These are phyloP conservation scores for Nakazawaea wyomingensis DNA, from an alignment of 805 yeast genomes.

Conservation along the genomic window DNA sequence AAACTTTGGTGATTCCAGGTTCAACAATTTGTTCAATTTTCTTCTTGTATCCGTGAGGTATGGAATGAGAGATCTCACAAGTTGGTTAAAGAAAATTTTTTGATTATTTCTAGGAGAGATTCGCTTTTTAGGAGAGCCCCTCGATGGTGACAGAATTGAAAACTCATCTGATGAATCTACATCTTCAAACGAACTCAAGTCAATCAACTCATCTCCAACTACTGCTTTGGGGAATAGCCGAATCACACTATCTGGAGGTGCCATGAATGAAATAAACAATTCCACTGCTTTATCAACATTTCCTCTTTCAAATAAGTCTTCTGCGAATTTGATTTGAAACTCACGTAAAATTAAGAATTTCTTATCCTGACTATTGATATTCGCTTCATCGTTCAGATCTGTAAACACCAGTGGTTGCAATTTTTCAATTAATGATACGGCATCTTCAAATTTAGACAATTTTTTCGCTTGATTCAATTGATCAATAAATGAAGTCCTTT, in stretches of 20 bases:
- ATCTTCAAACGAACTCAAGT: slow-evolving; percentile 2
- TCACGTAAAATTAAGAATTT: slow-evolving; percentile 34
- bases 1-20: slow-evolving; percentile 27
- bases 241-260: slow-evolving; percentile 53
- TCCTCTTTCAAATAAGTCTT: slow-evolving; percentile 24
- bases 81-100: slow-evolving; percentile 23
- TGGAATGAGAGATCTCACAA: slow-evolving; percentile 37
- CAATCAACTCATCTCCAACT: neutral
- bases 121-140: slow-evolving; percentile 11
- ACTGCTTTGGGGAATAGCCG: slow-evolving; percentile 35
- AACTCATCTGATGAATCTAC: neutral
- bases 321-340: slow-evolving; percentile 37
- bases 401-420: slow-evolving; percentile 22
- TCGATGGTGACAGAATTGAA: slow-evolving; percentile 4
- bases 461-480: slow-evolving; percentile 29
- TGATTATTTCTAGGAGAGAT: neutral
- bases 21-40: slow-evolving; percentile 36
- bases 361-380: slow-evolving; percentile 21
- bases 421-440: slow-evolving; percentile 36
- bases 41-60: slow-evolving; percentile 51
- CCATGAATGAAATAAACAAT: slow-evolving; percentile 47
- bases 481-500: slow-evolving; percentile 23
- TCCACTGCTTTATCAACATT: slow-evolving; percentile 33
- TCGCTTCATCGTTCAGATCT: slow-evolving; percentile 3
- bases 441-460: slow-evolving; percentile 31